Evolutionary conservation across 1,284 basidiomycete species (phyloP).

Genomic region (Cutaneotrichosporon sp.): DNA sequence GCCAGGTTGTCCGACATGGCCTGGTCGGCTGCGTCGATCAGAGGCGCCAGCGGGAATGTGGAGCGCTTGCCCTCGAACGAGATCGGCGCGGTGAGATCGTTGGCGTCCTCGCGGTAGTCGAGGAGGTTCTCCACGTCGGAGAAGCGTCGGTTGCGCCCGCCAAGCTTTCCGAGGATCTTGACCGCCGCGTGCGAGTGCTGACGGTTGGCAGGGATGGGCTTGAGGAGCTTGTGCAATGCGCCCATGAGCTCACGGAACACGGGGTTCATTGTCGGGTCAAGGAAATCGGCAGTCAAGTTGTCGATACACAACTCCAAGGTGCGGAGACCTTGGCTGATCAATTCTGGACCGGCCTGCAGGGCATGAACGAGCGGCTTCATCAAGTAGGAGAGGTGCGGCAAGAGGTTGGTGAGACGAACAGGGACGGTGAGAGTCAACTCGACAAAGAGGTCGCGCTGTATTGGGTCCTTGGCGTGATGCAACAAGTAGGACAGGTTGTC

Average conservation of each 20-base stretch:
- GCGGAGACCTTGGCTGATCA: constrained; percentile 92
- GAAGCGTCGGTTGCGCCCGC: constrained; percentile 87
- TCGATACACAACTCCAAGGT: constrained; percentile 99
- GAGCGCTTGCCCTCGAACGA: constrained; percentile 72
- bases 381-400: constrained; percentile 91
- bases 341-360: constrained; percentile 79
- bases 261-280: constrained; percentile 93
- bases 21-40: constrained; percentile 69
- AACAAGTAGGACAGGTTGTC: constrained; percentile 91
- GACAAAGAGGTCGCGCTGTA: constrained; percentile 84
- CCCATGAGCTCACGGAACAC: constrained; percentile 93
- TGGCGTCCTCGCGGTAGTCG: constrained; percentile 67
- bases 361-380: constrained; percentile 97
- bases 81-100: constrained; percentile 67
- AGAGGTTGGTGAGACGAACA: constrained; percentile 87
- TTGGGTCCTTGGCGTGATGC: constrained; percentile 69
- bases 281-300: constrained; percentile 96
- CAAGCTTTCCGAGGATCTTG: constrained; percentile 94
- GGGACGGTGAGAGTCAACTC: constrained; percentile 98
- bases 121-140: constrained; percentile 78
- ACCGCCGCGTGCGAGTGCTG: constrained; percentile 93
- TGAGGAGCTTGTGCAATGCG: constrained; percentile 84
- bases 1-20: constrained; percentile 64
- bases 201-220: constrained; percentile 86
- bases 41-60: constrained; percentile 68